Evolutionary conservation across 1,284 basidiomycete species (phyloP).

Genomic region (Tetrapyrgos nigripes): DNA sequence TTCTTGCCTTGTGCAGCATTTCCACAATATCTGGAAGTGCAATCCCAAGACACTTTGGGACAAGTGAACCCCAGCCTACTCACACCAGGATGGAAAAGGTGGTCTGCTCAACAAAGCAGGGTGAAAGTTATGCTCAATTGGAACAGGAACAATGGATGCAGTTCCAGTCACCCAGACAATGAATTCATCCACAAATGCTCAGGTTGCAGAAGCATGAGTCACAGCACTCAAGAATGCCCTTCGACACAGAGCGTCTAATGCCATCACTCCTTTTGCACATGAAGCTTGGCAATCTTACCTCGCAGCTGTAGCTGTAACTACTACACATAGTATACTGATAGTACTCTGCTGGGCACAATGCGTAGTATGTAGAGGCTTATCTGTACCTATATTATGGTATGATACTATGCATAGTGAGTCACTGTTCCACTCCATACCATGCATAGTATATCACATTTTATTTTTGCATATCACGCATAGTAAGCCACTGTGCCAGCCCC

Average conservation of each 20-base stretch:
- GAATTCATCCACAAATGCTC: slow-evolving; percentile 22
- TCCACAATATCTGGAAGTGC: slow-evolving; percentile 20
- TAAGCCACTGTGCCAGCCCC: no score
- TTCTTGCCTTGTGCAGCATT: slow-evolving; percentile 17
- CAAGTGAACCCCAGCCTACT: background rate
- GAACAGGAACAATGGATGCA: slow-evolving; percentile 14
- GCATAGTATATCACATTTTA: no score
- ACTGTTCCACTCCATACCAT: no score
- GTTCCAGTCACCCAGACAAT: slow-evolving; percentile 19
- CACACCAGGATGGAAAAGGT: background rate
- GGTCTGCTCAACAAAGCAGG: no score
- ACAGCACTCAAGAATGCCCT: slow-evolving; percentile 34
- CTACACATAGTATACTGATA: no score
- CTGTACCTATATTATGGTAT: no score
- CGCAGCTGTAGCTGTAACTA: background rate
- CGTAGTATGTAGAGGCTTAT: no score
- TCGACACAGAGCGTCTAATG: slow-evolving; percentile 18
- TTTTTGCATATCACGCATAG: no score
- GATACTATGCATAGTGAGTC: no score
- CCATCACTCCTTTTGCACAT: slow-evolving; percentile 19
- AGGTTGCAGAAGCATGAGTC: slow-evolving; percentile 23
- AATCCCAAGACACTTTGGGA: slow-evolving; percentile 12
- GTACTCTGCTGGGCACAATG: no score
- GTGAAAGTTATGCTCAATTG: slow-evolving; percentile 11
- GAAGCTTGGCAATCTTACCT: slow-evolving; percentile 30